Base-by-base conservation (phyloP, 495 filamentous ascomycete species). In the Aspergillus affinis region DNA sequence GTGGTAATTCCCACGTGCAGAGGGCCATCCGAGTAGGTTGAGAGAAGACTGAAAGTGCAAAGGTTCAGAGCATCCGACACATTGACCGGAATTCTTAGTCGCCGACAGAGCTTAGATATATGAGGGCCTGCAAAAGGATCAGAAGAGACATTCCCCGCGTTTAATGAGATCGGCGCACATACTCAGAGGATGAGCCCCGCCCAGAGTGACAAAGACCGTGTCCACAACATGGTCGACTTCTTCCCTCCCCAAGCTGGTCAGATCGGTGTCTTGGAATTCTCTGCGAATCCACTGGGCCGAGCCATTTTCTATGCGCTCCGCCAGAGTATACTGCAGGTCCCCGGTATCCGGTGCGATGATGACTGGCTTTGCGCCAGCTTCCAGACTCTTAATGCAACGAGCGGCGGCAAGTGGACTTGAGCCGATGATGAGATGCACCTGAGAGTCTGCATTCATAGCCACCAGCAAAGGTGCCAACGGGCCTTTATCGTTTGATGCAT, bases 1-100 rank as follows among this genome's bases (percentile, higher is more conserved):
- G 94, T 98, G 4, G 94, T 98, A 53, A 98, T 90, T 49, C 93
- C 94, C 61, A 98, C 88, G 66, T 98, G 94, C 29, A 98, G 79
- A 45, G 94, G 95, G 0, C 94, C 94, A 68, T 97, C 92, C 48
- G 84, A 85, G 69, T 97, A 87, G 6, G 89, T 92, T 27, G 92
- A 91, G 17, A 98, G 87, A 51, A 98, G 79, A 9, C 88, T 90
- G 71, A 98, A 98, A 12, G 90, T 88, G 73, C 91, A 96, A n/a
- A 97, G 85, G 44, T 83, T 79, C 0, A 93, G 92, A 1, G 91
- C 84, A 75, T 98, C 94, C 57, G 90, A 82, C 7, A 97, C 91
- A 72, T 98, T 98, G 65, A 98, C 81, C 8, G 95, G 93, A 57
- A 98, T 94, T 23, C 94, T 84, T 51, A 93, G 81, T 27, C 87